Base-by-base conservation (phyloP, 768 basidiomycete species). In the Pisolithus marmoratus region DNA sequence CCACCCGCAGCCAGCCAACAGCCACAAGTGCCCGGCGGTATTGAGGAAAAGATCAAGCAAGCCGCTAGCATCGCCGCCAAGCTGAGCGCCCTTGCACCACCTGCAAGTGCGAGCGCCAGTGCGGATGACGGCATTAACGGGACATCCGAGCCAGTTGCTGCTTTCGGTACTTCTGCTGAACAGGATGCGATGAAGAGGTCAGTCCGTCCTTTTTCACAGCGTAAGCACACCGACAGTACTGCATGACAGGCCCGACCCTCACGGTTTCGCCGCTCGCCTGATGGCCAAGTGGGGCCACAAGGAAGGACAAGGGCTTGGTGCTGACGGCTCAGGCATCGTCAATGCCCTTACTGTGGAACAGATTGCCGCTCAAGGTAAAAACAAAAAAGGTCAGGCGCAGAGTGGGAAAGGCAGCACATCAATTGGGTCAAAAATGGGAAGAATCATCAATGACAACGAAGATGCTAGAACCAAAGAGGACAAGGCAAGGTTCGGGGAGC, bases 251-350 rank as follows among this genome's bases (percentile, higher is more conserved):
- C 73, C 82, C 37, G 83, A 89, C 55, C 81, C 83, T 0, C 84
- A 83, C 50, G 80, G 79, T 12, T 92, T 94, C 59, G 91, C 91
- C 29, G 84, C 85, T 12, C 84, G 89, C 31, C 64, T 95, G 58
- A 95, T 96, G 93, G 90, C 89, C 3, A 96, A 94, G 71, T 94
- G 89, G 90, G 94, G 94, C 0, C 92, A 96, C 65, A 88, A 90
- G 64, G 90, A 91, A 65, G 95, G 95, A 1, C 85, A 93, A 69
- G 94, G 94, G 9, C 77, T 97, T 1, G 95, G 95, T 31, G 85
- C 79, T 0, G 83, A 89, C 53, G 89, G 84, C 8, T 77, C 79
- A 2, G 94, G 94, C 2, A 94, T 98, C 42, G 82, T 94, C 41
- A 88, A 94, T 52, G 92, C 94, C 5, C 78, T 97, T 4, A 79